Percentiles rank a stretch among this genome's conserved stretches.
Evolutionary conservation across 306 rosid species (phyloP).

Genomic region (Quercus ilex): DNA sequence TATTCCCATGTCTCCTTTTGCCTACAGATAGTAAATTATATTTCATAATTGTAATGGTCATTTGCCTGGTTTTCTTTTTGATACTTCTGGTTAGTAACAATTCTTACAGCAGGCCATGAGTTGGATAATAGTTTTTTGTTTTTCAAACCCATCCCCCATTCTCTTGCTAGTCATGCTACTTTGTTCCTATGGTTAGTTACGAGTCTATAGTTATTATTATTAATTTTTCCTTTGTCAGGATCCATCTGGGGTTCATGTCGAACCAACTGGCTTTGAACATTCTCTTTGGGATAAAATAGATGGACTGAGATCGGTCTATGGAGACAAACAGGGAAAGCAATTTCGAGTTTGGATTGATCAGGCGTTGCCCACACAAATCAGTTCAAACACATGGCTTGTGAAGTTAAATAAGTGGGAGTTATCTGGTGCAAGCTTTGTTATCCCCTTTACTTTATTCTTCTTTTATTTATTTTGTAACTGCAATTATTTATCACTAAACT

Average conservation of each 20-base stretch:
- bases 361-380: conserved; percentile 43
- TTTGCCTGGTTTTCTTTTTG: background rate
- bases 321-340: conserved; percentile 73
- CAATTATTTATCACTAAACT: too few species aligned
- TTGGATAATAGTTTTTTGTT: background rate
- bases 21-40: background rate
- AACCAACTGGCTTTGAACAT: conserved; percentile 66
- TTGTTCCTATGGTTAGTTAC: background rate
- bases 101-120: background rate
- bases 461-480: background rate
- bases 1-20: background rate
- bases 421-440: conserved; percentile 40
- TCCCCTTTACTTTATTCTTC: background rate
- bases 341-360: conserved; percentile 70
- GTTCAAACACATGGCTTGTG: conserved; percentile 65
- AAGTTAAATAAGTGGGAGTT: conserved; percentile 74
- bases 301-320: conserved; percentile 39
- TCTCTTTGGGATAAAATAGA: conserved; percentile 32
- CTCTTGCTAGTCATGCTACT: background rate
- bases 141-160: background rate
- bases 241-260: conserved; percentile 50
- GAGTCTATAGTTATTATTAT: conserved; percentile 5
- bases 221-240: conserved; percentile 37
- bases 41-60: background rate
- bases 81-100: background rate